These are phyloP conservation scores for Pistacia vera DNA, from an alignment of 345 rosid genomes.

Conservation along the genomic window DNA sequence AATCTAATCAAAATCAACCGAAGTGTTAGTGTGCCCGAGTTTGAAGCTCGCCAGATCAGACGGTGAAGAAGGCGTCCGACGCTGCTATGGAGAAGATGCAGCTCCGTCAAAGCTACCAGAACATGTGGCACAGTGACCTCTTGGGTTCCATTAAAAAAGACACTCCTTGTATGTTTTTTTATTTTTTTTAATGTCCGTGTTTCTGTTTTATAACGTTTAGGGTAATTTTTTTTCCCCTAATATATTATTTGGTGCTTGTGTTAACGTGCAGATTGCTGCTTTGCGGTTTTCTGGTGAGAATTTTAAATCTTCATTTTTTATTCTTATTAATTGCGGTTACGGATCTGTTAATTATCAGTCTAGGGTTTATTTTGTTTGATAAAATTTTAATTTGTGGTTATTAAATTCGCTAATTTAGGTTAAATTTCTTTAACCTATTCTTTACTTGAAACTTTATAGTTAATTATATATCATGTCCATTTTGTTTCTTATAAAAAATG, in stretches of 20 bases:
- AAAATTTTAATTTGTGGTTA: no score
- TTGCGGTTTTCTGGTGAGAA: conserved; percentile 81
- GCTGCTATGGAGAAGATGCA: conserved; percentile 84
- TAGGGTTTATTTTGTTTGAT: neutral
- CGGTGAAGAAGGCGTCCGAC: conserved; percentile 65
- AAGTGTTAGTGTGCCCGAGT: neutral
- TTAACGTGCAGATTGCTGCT: conserved; percentile 76
- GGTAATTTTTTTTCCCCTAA: neutral
- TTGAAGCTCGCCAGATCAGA: conserved; percentile 2
- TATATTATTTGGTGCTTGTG: neutral
- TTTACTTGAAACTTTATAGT: no score
- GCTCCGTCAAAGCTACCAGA: conserved; percentile 77
- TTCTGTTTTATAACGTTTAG: neutral
- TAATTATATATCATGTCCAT: no score
- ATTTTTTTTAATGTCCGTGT: neutral
- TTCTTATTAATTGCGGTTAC: neutral
- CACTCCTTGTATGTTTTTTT: conserved; percentile 51
- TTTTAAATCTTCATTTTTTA: conserved; percentile 14
- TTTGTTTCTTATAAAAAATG: no score
- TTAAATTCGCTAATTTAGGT: no score
- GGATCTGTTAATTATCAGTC: conserved; percentile 23
- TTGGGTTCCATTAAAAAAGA: conserved; percentile 63
- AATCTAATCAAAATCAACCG: neutral
- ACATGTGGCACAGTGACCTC: conserved; percentile 95
- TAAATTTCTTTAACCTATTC: no score